Conservation (phyloP, 495 filamentous ascomycete species). For the Bombardia bombarda region DNA sequence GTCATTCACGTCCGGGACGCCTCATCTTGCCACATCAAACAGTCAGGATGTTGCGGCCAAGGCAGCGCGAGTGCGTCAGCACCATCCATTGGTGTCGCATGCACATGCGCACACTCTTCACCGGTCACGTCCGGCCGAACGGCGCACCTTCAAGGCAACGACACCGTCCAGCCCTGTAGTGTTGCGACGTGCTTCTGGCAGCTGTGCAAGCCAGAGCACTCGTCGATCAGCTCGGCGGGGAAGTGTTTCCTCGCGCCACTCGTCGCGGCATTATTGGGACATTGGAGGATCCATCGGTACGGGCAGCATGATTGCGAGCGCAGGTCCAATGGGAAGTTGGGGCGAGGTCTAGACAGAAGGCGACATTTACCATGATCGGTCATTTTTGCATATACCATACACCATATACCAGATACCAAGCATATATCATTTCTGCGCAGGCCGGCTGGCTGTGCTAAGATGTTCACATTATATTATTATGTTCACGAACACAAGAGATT, state of each 20-base stretch:
- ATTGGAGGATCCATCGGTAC: constrained; percentile 70
- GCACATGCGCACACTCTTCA: constrained; percentile 19
- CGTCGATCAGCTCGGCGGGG: constrained; percentile 51
- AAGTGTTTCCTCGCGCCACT: constrained; percentile 57
- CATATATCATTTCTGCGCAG: background rate
- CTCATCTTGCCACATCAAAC: constrained; percentile 40
- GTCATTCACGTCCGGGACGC: constrained; percentile 29
- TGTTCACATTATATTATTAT: background rate
- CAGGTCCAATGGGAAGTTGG: constrained; percentile 63
- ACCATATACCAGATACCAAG: no score
- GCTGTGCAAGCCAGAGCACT: constrained; percentile 76
- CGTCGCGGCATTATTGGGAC: constrained; percentile 68
- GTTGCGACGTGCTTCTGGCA: constrained; percentile 49
- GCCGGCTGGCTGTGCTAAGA: no score
- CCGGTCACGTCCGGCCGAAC: constrained; percentile 42
- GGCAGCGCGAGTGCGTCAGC: constrained; percentile 72
- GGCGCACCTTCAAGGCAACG: constrained; percentile 43
- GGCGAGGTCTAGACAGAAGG: constrained; percentile 60
- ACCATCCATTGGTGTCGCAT: constrained; percentile 70
- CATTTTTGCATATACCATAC: no score
- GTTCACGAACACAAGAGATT: background rate
- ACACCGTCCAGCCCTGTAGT: constrained; percentile 37
- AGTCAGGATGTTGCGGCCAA: constrained; percentile 63
- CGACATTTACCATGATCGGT: no score
- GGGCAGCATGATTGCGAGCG: constrained; percentile 56